phyloP scores from a whole-genome alignment of 805 yeast species.

The Wilhelminamyces savonicus region DNA sequence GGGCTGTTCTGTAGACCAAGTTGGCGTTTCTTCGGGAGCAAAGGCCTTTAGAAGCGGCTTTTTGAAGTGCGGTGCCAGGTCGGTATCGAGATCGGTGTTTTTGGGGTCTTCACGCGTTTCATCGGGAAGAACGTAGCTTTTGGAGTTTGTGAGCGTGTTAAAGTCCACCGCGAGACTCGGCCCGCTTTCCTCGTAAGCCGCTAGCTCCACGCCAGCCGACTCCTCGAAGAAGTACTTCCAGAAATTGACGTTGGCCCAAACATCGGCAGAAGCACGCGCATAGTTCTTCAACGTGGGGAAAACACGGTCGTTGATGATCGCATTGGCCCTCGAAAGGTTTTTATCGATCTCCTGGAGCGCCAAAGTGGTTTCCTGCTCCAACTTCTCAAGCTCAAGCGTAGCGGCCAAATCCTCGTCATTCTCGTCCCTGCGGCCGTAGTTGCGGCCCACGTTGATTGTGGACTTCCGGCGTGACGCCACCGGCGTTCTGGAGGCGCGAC shows the following conservation, averaged over 20 bases:
- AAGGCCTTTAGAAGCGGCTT: too few relatives aligned
- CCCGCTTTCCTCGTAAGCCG: constrained; percentile 46
- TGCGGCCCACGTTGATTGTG: constrained; percentile 8
- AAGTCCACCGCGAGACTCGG: neutral
- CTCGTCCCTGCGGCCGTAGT: too few relatives aligned
- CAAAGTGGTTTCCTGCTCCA: constrained; percentile 76
- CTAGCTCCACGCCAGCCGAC: constrained; percentile 59
- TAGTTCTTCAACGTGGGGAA: constrained; percentile 64
- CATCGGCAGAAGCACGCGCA: constrained; percentile 48
- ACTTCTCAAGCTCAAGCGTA: constrained; percentile 44
- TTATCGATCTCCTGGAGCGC: constrained; percentile 75
- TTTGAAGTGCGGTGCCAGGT: too few relatives aligned
- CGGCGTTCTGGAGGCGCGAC: constrained; percentile 30
- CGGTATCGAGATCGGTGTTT: constrained; percentile 15
- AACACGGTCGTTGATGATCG: constrained; percentile 58
- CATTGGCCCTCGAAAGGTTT: constrained; percentile 62
- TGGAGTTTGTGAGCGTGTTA: constrained; percentile 1
- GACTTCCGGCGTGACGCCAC: constrained; percentile 26
- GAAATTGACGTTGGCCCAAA: constrained; percentile 63
- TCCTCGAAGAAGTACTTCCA: constrained; percentile 77
- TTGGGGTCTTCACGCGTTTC: constrained; percentile 1
- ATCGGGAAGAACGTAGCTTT: constrained; percentile 2
- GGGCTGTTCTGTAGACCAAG: constrained; percentile 26
- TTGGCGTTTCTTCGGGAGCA: constrained; percentile 19
- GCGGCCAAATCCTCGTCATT: constrained; percentile 8